These are phyloP conservation scores for Auricularia auricula-judae DNA, from an alignment of 768 basidiomycete genomes.

Conservation along the genomic window DNA sequence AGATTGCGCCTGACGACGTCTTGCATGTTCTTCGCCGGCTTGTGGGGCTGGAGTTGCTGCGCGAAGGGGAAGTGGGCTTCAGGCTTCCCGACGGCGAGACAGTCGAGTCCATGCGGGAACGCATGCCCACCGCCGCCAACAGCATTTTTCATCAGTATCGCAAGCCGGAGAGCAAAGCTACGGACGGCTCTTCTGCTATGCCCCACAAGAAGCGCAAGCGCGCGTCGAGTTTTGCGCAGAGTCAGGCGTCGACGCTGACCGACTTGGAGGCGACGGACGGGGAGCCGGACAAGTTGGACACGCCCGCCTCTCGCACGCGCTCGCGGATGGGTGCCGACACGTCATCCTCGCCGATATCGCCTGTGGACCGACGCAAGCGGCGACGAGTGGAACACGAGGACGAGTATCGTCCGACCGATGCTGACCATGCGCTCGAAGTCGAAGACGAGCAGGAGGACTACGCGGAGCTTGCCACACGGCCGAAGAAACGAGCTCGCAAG, in stretches of 20 bases:
- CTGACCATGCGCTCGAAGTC: background rate
- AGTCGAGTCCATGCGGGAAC: background rate
- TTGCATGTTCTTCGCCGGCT: slow-evolving; percentile 48
- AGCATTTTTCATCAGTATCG: background rate
- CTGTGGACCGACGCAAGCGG: background rate
- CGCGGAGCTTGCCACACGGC: background rate
- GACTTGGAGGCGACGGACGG: background rate
- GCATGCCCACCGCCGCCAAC: background rate
- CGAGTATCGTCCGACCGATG: background rate
- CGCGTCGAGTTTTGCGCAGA: background rate
- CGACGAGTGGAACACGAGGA: background rate
- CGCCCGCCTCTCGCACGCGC: background rate
- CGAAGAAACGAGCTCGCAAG: background rate
- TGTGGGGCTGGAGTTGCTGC: slow-evolving; percentile 52
- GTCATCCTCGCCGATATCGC: background rate
- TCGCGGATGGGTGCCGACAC: background rate
- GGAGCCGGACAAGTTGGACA: background rate
- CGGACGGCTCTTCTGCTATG: background rate
- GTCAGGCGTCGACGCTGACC: background rate
- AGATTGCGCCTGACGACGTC: slow-evolving; percentile 37
- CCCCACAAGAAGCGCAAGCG: background rate
- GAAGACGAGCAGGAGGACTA: background rate
- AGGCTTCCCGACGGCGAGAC: background rate
- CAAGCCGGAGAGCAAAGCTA: background rate
- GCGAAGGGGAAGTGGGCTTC: slow-evolving; percentile 53